Percentiles rank a stretch among this genome's conserved stretches.
These are phyloP conservation scores for Xylariaceae sp. DNA, from an alignment of 2,329 filamentous ascomycete genomes.

Conservation along the genomic window DNA sequence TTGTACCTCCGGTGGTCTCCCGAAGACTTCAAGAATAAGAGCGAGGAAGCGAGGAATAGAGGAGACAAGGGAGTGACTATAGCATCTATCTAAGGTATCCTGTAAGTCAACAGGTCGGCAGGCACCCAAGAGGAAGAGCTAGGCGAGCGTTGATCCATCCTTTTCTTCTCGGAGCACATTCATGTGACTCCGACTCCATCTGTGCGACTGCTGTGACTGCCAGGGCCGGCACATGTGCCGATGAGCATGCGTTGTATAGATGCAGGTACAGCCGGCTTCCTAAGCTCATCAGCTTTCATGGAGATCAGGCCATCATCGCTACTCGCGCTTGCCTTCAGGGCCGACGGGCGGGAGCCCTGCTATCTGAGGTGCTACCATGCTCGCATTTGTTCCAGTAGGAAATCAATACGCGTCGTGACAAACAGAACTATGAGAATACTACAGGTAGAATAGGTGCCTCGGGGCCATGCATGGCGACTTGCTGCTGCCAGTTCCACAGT, in stretches of 20 bases:
- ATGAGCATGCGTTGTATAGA: not conserved
- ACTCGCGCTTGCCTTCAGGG: not conserved
- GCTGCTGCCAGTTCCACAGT: not conserved
- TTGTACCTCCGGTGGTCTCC: not conserved
- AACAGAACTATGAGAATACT: not conserved
- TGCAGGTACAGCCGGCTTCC: constrained; percentile 1
- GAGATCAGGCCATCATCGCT: not conserved
- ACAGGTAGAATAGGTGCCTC: not conserved
- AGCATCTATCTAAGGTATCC: not conserved
- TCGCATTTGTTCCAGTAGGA: not conserved
- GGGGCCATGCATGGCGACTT: constrained; percentile 12
- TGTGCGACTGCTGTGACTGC: not conserved
- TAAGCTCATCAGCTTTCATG: not conserved
- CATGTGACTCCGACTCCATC: not conserved
- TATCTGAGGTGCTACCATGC: not conserved
- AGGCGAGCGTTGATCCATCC: not conserved
- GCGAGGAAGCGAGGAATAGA: not conserved
- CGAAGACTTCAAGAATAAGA: not conserved
- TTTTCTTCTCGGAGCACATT: not conserved
- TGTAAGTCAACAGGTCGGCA: not conserved
- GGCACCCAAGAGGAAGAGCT: constrained; percentile 3
- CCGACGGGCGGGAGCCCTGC: not conserved
- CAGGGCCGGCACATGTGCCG: not conserved
- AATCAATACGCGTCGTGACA: not conserved
- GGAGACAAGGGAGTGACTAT: not conserved